Evolutionary conservation across 495 filamentous ascomycete genomes (phyloP).

Genomic region (Durotheca rogersii): DNA sequence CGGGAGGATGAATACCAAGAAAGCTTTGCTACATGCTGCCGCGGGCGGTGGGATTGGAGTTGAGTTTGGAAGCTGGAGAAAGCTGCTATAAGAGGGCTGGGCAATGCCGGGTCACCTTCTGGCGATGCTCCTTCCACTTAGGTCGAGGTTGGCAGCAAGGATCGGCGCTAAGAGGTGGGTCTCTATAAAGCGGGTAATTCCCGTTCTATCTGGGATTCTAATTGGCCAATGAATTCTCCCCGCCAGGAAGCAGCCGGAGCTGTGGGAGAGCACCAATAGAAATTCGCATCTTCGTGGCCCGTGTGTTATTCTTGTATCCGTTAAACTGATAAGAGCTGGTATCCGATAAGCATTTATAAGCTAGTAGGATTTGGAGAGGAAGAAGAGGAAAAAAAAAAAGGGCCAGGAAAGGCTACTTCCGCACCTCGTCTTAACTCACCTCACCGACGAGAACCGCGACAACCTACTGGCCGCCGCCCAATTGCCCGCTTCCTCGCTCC

Average conservation of each 20-base stretch:
- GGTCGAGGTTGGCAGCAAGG: too few species aligned
- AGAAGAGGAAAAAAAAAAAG: conserved; percentile 1
- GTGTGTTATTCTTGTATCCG: conserved; percentile 22
- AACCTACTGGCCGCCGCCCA: background rate
- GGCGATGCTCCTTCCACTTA: background rate
- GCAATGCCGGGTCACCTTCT: too few species aligned
- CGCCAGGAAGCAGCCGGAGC: too few species aligned
- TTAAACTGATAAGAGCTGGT: conserved; percentile 24
- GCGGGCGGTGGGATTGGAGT: background rate
- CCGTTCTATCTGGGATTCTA: too few species aligned
- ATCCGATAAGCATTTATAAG: background rate
- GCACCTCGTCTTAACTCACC: background rate
- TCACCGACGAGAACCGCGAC: conserved; percentile 8
- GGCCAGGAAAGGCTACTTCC: too few species aligned
- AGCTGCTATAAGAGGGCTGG: too few species aligned
- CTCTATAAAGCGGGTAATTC: too few species aligned
- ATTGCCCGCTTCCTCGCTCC: background rate
- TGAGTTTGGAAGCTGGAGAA: background rate
- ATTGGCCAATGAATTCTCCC: too few species aligned
- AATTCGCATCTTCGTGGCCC: conserved; percentile 21
- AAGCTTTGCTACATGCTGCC: background rate
- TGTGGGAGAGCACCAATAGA: too few species aligned
- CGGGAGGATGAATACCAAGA: background rate
- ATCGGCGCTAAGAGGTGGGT: too few species aligned
- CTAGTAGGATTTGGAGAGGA: background rate